phyloP scores from a whole-genome alignment of 306 rosid genomes.

The Prunus campanulata region DNA sequence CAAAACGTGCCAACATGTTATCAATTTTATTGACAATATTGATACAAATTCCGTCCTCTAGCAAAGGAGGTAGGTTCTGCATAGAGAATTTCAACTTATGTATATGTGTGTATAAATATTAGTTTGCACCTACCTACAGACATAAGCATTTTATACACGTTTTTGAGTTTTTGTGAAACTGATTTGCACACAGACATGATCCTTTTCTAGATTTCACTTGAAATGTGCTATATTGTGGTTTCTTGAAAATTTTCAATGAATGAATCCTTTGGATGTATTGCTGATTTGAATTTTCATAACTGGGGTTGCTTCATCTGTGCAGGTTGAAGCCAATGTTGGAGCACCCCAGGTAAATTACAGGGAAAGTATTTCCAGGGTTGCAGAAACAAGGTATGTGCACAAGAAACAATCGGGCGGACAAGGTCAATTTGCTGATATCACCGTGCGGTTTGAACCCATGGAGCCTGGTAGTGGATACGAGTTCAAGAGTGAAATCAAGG shows the following conservation, averaged over 20 bases:
- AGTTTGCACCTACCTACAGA: not conserved
- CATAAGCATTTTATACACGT: not conserved
- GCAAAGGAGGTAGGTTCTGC: too few relatives aligned
- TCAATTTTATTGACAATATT: too few relatives aligned
- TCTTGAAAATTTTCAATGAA: not conserved
- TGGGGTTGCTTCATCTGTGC: constrained; percentile 25
- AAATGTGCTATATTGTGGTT: not conserved
- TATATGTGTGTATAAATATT: not conserved
- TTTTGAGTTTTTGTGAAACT: not conserved
- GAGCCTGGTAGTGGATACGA: constrained; percentile 88
- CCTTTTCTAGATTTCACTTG: not conserved
- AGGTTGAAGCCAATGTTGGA: constrained; percentile 98
- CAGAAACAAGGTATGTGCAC: constrained; percentile 84
- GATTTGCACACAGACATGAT: not conserved
- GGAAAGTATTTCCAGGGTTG: constrained; percentile 77
- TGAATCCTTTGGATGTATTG: not conserved
- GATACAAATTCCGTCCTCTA: too few relatives aligned
- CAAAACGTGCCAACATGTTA: too few relatives aligned
- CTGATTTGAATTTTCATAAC: not conserved
- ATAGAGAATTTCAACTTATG: too few relatives aligned
- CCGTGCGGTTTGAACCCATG: constrained; percentile 88
- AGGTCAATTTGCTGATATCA: constrained; percentile 95
- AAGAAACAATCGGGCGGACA: constrained; percentile 98
- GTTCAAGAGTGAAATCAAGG: constrained; percentile 98
- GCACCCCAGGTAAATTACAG: constrained; percentile 99